Evolutionary conservation across 2,329 filamentous ascomycete genomes (phyloP), one percentile per base, ranked within the genome.

Genomic region (Aspergillus hiratsukae): DNA sequence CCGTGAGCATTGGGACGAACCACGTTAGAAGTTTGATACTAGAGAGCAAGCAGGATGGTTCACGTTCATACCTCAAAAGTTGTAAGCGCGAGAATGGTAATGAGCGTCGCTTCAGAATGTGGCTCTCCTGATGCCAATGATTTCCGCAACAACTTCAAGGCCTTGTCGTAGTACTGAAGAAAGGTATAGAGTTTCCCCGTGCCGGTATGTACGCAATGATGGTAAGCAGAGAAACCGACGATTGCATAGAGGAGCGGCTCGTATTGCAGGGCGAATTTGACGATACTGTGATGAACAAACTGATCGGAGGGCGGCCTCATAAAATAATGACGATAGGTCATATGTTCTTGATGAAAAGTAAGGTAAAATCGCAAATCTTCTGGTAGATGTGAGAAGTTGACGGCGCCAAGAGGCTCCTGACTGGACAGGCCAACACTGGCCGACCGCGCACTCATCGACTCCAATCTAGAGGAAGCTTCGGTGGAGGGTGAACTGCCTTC

Each of bases 11-110:
- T 11, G 35, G 14, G 31, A 37, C 31, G 14, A 37, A 37, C 11
- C 31, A 21, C 21, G 50, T 10, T 29, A 3, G 54, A 21, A 9
- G 10, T 21, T 35, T 14, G 50, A 51, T 46, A 50, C 48, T 45
- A 43, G 29, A 51, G 23, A 48, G 40, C 23, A 49, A 52, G 14
- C 57, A 37, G 2, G 50, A 35, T 2, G 8, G 21, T 27, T 28
- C 55, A 41, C 31, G 35, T 48, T 10, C 78, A 68, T 80, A 95
- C 91, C 83, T 99, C 94, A 55, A 97, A 94, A 3, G 90, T 95
- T 54, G 92, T 91, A 51, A 97, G 82, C 67, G 97, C 92, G 45
- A 99, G 77, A 21, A 97, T 92, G 0, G 93, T 95, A 58, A 97
- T 72, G 31, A 97, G 78, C 0, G 88, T 96, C 6, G 87, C 83